Base-by-base conservation (phyloP, 179 eudicot species). In the Spinacia oleracea region DNA sequence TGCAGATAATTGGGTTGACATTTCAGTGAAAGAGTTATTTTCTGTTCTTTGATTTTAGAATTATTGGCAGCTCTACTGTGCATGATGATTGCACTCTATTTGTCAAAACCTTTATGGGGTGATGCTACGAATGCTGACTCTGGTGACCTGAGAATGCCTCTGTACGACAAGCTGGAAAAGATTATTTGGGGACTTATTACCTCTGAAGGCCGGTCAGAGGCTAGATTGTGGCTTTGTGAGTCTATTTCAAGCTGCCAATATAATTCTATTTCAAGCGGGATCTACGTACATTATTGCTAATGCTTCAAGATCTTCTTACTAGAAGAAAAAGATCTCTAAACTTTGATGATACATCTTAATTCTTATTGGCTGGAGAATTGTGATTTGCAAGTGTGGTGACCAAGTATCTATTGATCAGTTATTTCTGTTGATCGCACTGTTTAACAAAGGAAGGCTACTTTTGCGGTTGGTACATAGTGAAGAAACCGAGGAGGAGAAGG, bases 221-320 rank as follows among this genome's bases (percentile, higher is more conserved):
- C 91, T 69, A 89, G 92, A 58, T 83, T 95, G 55, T 95, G 98
- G 98, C 93, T 95, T 20, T 89, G 95, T 86, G 92, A 93, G 72
- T 80, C 90, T 74, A 78, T 93, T 73, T 85, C 98, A 16, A 81
- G 88, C 78, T 84, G n/a, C n/a, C n/a, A n/a, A n/a, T n/a, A n/a
- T 93, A 59, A 80, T 50, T 89, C 90, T 25, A 77, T 95, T 27
- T 68, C 83, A 98, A 96, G 77, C 79, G 48, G 23, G 89, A 89
- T 35, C 83, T 96, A 23, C 63, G 51, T 62, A 15, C 55, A 75
- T 81, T 90, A 76, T 64, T 89, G 74, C 87, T 88, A 68, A 83
- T 80, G 83, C 80, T 93, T 77, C 83, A 85, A 67, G 81, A 81
- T 43, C 76, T 79, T 80, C 85, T 96, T 48, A 76, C 84, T n/a